Evolutionary conservation across 75 land plant genomes (phyloP).

Genomic region (Cryptomeria japonica): DNA sequence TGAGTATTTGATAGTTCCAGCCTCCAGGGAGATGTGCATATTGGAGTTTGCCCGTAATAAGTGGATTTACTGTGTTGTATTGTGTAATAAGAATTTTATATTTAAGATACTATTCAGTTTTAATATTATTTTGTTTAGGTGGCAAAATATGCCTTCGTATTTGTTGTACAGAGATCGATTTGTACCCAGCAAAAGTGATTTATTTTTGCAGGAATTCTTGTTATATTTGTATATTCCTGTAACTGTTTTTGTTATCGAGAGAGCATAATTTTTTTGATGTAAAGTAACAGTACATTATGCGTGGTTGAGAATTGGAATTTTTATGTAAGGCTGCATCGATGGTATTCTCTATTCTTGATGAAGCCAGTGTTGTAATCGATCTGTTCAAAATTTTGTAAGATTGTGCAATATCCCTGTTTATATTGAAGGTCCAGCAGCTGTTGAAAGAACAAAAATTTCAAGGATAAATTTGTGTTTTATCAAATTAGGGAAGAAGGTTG

Average conservation of each 20-base stretch:
- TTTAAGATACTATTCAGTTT: background rate
- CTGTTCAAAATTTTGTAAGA: background rate
- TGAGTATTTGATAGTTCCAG: constrained; percentile 21
- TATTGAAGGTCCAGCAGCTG: too few relatives aligned
- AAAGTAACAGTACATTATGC: background rate
- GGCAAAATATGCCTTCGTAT: background rate
- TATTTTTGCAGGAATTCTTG: background rate
- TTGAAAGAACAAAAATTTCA: too few relatives aligned
- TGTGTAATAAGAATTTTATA: background rate
- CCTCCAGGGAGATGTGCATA: background rate
- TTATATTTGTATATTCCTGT: background rate
- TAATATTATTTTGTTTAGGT: background rate
- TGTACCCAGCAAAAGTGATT: background rate
- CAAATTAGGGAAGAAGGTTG: background rate
- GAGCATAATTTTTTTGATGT: background rate
- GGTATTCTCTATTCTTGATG: background rate
- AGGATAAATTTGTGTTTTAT: too few relatives aligned
- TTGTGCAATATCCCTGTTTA: too few relatives aligned
- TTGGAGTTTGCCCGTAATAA: background rate
- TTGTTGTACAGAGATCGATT: background rate
- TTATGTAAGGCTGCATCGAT: background rate
- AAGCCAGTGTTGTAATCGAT: background rate
- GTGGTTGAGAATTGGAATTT: background rate
- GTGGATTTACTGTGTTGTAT: background rate
- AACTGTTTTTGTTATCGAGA: background rate